phyloP scores from a whole-genome alignment of 306 rosid genomes.

The Malus fusca region DNA sequence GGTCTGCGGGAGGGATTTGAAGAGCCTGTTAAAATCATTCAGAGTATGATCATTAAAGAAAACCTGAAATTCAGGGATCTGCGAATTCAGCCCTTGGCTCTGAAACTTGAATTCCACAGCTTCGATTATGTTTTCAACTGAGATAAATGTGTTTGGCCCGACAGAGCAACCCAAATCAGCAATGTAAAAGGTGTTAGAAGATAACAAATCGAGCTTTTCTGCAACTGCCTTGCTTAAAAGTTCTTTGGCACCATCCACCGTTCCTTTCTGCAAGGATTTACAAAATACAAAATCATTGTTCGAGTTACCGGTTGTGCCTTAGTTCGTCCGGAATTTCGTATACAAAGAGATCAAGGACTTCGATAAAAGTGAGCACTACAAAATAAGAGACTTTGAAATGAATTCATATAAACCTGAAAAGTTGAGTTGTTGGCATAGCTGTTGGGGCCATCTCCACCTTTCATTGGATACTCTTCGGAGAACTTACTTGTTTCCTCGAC shows the following conservation, averaged over 20 bases:
- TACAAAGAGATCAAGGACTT: no score
- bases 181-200: conserved; percentile 10
- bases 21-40: conserved; percentile 39
- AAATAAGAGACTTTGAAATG: neutral
- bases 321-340: no score
- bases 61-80: conserved; percentile 19
- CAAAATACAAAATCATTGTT: no score
- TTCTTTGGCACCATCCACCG: neutral
- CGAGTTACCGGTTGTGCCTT: no score
- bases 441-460: conserved; percentile 38
- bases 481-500: neutral
- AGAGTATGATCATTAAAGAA: conserved; percentile 29
- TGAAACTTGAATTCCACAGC: conserved; percentile 10
- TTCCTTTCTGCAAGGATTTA: no score
- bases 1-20: neutral
- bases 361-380: no score
- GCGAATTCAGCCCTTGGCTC: neutral
- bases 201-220: conserved; percentile 14
- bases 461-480: conserved; percentile 21
- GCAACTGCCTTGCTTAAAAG: conserved; percentile 10
- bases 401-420: conserved; percentile 13
- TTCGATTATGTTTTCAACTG: conserved; percentile 23
- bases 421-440: conserved; percentile 35
- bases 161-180: conserved; percentile 40
- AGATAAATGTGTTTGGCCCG: conserved; percentile 30